Evolutionary conservation across 2,329 filamentous ascomycete species (phyloP), one percentile per base, ranked within the genome.

Genomic region (Amauroascus verrucosus): DNA sequence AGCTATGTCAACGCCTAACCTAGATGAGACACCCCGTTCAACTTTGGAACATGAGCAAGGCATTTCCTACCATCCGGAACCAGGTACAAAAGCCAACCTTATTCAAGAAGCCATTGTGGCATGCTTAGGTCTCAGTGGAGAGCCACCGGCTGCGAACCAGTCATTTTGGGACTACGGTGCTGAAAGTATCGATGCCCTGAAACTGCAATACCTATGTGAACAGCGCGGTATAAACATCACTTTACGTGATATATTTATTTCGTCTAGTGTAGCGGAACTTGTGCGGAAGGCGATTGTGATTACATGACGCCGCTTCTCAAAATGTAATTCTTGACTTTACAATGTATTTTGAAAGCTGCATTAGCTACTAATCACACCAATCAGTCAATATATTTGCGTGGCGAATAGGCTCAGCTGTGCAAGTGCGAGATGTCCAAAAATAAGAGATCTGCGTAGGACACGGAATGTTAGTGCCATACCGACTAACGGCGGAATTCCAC

Each of bases 101-200:
- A 46, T 46, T 46, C 43, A n/a, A 4, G 43, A 30, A n/a, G 43
- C 43, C n/a, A 46, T 46, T 6, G 43, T 20, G 22, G n/a, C 6
- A 46, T 46, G 43, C 22, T 46, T 46, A 26, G 43, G 43, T 26
- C 20, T 30, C n/a, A 46, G 14, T 24, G 22, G 14, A 8, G 43
- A 38, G 6, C 6, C 35, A 18, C 35, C 44, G 16, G 9, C 11
- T 44, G 18, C 37, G n/a, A 18, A 43, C 6, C 32, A 51, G 22
- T 43, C 32, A 43, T 51, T 51, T 16, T 51, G 48, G 48, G 22
- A 28, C n/a, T 30, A 26, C 14, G 48, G 48, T 13, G 48, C 48
- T 26, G 18, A 51, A 20, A 51, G 48, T 51, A 24, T 51, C 11
- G 33, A 51, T 22, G 48, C 48, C 2, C 3, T 51, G n/a, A 37